phyloP scores from a whole-genome alignment of 768 basidiomycete genomes.

The Leccinellum albellum region DNA sequence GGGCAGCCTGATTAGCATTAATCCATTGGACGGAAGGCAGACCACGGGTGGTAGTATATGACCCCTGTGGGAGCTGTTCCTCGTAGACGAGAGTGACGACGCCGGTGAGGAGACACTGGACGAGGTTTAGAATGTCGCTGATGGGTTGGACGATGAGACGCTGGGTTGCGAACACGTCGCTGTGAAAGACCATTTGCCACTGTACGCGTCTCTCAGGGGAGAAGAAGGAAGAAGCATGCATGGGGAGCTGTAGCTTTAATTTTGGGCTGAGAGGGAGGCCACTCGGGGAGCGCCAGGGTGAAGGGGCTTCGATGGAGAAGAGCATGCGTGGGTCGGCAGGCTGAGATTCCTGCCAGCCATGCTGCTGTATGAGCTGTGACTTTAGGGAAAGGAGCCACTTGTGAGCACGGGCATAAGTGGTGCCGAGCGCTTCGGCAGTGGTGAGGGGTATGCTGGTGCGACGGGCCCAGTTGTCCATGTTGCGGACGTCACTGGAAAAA shows the following conservation, averaged over 20 bases:
- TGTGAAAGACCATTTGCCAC: slow-evolving; percentile 89
- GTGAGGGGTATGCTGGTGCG: slow-evolving; percentile 79
- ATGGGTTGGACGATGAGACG: slow-evolving; percentile 66
- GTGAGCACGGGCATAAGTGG: slow-evolving; percentile 77
- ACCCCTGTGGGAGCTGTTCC: slow-evolving; percentile 65
- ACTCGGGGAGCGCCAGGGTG: slow-evolving; percentile 72
- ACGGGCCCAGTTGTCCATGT: slow-evolving; percentile 81
- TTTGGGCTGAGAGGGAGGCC: slow-evolving; percentile 76
- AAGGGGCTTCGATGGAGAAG: slow-evolving; percentile 73
- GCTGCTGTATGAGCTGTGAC: slow-evolving; percentile 57
- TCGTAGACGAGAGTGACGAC: slow-evolving; percentile 70
- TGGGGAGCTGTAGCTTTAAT: slow-evolving; percentile 67
- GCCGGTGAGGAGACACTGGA: slow-evolving; percentile 73
- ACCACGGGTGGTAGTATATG: slow-evolving; percentile 72
- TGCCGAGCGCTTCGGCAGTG: slow-evolving; percentile 76
- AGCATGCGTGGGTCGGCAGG: slow-evolving; percentile 67
- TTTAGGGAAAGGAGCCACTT: slow-evolving; percentile 68
- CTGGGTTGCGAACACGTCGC: slow-evolving; percentile 68
- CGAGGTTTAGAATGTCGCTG: slow-evolving; percentile 62
- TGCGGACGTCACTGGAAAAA: slow-evolving; percentile 74
- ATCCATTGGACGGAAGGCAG: slow-evolving; percentile 79
- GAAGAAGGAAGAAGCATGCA: slow-evolving; percentile 82
- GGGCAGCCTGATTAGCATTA: slow-evolving; percentile 58
- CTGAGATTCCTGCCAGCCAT: slow-evolving; percentile 65
- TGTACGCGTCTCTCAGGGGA: slow-evolving; percentile 79